Conservation (phyloP, 176 grass and related monocot genomes). For the Elymus sibiricus region DNA sequence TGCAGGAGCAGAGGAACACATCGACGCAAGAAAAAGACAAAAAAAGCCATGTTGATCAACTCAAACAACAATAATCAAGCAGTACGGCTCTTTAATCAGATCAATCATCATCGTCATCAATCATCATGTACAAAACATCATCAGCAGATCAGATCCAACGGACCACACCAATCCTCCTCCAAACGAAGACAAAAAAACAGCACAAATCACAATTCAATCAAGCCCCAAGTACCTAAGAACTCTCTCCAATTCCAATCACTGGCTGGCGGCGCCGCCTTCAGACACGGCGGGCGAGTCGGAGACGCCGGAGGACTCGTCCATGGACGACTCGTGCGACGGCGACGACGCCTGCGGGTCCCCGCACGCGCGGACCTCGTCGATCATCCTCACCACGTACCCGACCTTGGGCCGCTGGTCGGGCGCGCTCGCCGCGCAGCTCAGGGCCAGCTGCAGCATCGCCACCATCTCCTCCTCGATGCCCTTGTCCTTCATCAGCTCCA, state of each 20-base stretch:
- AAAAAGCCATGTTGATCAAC: neutral
- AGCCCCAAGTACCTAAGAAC: neutral
- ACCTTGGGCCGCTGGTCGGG: slow-evolving; percentile 89
- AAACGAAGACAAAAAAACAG: neutral
- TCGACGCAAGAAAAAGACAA: neutral
- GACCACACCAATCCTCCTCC: neutral
- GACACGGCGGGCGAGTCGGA: slow-evolving; percentile 57
- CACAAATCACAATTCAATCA: neutral
- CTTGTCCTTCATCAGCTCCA: slow-evolving; percentile 98
- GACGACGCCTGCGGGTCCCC: slow-evolving; percentile 37
- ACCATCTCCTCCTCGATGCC: slow-evolving; percentile 99
- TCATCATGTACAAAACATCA: neutral
- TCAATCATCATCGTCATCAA: neutral
- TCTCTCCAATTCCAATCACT: slow-evolving; percentile 5
- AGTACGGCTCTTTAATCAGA: neutral
- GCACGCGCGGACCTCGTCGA: slow-evolving; percentile 69
- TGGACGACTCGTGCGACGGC: slow-evolving; percentile 66
- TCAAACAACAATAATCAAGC: neutral
- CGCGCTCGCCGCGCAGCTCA: slow-evolving; percentile 51
- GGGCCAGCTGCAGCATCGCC: slow-evolving; percentile 80
- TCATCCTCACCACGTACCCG: slow-evolving; percentile 73
- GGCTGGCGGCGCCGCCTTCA: slow-evolving; percentile 44
- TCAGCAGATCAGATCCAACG: slow-evolving; percentile 16
- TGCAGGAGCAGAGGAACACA: neutral
- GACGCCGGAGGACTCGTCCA: slow-evolving; percentile 67